Base-by-base conservation (phyloP, 331 rosid species). In the Rhamnella rubrinervis region DNA sequence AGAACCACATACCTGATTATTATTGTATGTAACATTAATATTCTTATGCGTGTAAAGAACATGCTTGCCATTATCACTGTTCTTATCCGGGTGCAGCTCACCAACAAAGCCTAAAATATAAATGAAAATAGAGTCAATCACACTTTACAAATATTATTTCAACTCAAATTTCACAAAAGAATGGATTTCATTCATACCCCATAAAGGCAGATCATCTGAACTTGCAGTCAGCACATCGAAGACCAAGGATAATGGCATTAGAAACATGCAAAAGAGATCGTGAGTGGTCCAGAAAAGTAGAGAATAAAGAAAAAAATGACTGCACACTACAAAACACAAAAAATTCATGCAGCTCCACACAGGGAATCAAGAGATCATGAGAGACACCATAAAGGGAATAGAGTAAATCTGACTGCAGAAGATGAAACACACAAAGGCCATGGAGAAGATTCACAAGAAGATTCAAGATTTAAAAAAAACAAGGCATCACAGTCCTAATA, bases 201-300 rank as follows among this genome's bases (percentile, higher is more conserved):
- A 91, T 68, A 95, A 75, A 68, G 99, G 99, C 55, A 95, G 92
- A 78, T 95, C 99, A 82, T 95, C 99, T 95, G 97, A 70, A 80
- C 72, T 70, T 77, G 82, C 47, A 75, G 74, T 74, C 75, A 59
- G 73, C 81, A 63, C 73, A 61, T 79, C 70, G 6, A 74, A 65
- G 66, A 79, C 78, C 92, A 85, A 61, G 56, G 59, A 62, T 71
- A 63, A 85, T 61, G 65, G 18, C 73, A 71, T 72, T 70, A 35
- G 63, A 31, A 63, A 79, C 37, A 72, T 39, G 55, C 55, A 62
- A 77, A 77, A 56, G 63, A 67, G 9, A 68, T 63, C 72, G 69
- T 65, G 38, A 37, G 87, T 78, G 59, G 46, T 61, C 63, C 47
- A 25, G 59, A 28, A 73, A 35, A 67, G 25, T 6, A 23, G 31